Base-by-base conservation (phyloP, 2,329 filamentous ascomycete species). In the Lecanicillium sp. region DNA sequence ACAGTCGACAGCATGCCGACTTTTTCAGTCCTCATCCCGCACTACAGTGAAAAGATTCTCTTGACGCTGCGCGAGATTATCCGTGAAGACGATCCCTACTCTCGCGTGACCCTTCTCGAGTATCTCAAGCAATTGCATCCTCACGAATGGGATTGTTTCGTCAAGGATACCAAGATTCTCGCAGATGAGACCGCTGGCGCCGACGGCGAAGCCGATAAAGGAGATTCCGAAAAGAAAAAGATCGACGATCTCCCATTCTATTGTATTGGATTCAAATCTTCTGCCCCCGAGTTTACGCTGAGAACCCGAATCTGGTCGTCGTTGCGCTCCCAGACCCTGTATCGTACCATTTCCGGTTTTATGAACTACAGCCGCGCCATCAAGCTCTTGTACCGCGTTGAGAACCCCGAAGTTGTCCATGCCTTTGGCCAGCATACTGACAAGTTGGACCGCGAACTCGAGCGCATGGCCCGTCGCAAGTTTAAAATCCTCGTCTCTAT, bases 341-440 rank as follows among this genome's bases (percentile, higher is more conserved):
- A 98, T 69, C 86, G 92, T 57, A 98, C 92, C 1, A 86, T 98
- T 44, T 98, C 92, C 50, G 92, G 92, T 52, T 98, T 98, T 71
- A 98, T 98, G 92, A 98, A 98, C 74, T 98, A 98, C 68, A 95
- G 88, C 63, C 85, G 92, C 55, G 92, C 92, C 6, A 98, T 98
- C 68, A 98, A 98, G 68, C 78, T 98, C 3, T 74, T 98, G 2
- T 98, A 98, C 62, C 89, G 92, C 54, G 92, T 98, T 3, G 92
- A 98, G 65, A 98, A 98, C 60, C 92, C 92, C 0, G 92, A 98
- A 59, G 92, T 98, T 38, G 92, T 98, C 5, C 92, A 98, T 58
- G 96, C 96, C 90, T 98, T 98, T 54, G 16, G 31, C 4, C 92
- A 92, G 31, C 96, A 96, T 64, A 96, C 92, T 2, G 92, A 98